These are phyloP conservation scores for Botrytis pseudocinerea DNA, from an alignment of 2,329 filamentous ascomycete genomes.

Conservation along the genomic window DNA sequence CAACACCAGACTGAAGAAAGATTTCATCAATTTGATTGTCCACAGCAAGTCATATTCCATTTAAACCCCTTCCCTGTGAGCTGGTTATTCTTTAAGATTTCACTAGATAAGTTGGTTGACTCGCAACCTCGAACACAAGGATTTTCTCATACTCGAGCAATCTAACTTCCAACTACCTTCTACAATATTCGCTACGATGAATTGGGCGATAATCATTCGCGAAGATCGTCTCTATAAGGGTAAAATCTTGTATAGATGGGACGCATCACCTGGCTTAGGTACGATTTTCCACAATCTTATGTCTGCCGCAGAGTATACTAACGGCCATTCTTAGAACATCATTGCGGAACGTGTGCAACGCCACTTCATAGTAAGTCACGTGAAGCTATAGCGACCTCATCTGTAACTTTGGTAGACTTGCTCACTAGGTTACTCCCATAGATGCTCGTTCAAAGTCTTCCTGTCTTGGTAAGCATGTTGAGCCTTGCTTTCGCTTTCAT, in stretches of 20 bases:
- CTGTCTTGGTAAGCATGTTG: conserved; percentile 41
- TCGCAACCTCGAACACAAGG: not conserved
- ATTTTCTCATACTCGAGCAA: not conserved
- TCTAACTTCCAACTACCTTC: not conserved
- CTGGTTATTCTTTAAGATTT: not conserved
- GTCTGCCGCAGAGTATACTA: conserved; percentile 20
- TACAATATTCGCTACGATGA: conserved; percentile 28
- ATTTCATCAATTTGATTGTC: not conserved
- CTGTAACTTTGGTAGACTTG: not conserved
- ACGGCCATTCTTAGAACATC: conserved; percentile 37
- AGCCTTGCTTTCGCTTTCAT: conserved; percentile 41
- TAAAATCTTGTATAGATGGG: conserved; percentile 39
- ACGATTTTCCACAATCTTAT: conserved; percentile 3
- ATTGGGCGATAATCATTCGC: conserved; percentile 36
- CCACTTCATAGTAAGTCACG: conserved; percentile 37
- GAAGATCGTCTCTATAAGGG: conserved; percentile 38
- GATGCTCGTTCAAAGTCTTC: conserved; percentile 38
- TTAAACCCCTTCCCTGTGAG: not conserved
- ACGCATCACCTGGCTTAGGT: conserved; percentile 40
- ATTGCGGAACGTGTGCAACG: conserved; percentile 39
- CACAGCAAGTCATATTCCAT: not conserved
- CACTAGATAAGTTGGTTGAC: not conserved
- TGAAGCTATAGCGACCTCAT: not conserved
- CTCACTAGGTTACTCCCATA: conserved; percentile 23
- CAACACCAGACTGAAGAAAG: not conserved